These are phyloP conservation scores for Pyricularia pennisetigena DNA, from an alignment of 2,329 filamentous ascomycete genomes.

Conservation along the genomic window DNA sequence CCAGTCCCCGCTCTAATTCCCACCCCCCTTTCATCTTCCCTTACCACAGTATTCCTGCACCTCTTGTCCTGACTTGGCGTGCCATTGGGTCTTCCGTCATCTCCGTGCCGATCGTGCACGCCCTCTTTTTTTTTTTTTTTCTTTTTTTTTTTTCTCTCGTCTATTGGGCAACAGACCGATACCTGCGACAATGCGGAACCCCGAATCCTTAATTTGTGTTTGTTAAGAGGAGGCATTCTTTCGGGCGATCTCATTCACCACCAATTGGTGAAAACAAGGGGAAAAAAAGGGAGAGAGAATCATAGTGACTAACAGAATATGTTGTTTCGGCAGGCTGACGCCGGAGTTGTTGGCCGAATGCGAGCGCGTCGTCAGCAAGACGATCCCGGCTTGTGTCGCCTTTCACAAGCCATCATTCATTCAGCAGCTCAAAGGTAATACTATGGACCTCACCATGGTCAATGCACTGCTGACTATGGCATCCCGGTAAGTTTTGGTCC, in stretches of 20 bases:
- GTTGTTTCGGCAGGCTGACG: conserved; percentile 29
- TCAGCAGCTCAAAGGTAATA: conserved; percentile 47
- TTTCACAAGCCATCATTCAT: conserved; percentile 55
- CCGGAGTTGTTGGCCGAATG: conserved; percentile 49
- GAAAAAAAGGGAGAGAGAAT: not conserved
- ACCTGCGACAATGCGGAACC: not conserved
- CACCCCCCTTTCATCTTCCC: not conserved
- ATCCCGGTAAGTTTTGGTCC: conserved; percentile 39
- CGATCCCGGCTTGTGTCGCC: conserved; percentile 49
- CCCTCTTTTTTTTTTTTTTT: not conserved
- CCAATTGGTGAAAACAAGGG: not conserved
- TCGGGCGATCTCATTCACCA: not conserved
- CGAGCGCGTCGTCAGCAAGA: conserved; percentile 51
- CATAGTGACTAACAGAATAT: not conserved
- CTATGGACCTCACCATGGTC: conserved; percentile 45
- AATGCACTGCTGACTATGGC: conserved; percentile 49
- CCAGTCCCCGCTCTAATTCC: not conserved
- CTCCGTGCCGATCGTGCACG: conserved; percentile 3
- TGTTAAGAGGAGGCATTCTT: not conserved
- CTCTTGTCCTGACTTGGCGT: not conserved
- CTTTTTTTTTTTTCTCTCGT: not conserved
- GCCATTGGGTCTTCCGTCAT: conserved; percentile 2
- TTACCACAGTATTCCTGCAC: not conserved
- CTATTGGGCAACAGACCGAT: not conserved
- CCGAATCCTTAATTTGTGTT: not conserved